Evolutionary conservation across 306 rosid species (phyloP).

Genomic region (Rosa multiflora): DNA sequence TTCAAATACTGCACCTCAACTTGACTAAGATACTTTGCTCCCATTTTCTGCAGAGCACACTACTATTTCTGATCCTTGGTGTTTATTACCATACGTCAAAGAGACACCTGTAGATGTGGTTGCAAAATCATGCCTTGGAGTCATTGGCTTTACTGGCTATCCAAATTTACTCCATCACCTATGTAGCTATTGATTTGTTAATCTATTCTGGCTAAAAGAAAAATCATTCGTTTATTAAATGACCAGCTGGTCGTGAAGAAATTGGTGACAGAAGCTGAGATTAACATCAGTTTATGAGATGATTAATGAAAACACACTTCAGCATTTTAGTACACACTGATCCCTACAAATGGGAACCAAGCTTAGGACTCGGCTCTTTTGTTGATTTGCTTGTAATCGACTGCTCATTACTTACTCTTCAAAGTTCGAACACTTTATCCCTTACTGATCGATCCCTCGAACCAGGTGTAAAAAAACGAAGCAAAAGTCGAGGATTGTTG

Average conservation of each 20-base stretch:
- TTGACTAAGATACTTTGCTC: not conserved
- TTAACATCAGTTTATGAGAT: not conserved
- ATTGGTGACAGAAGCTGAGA: not conserved
- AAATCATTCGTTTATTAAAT: not conserved
- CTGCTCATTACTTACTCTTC: not conserved
- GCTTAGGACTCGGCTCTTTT: not conserved
- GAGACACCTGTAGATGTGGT: not conserved
- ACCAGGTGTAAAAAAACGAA: not conserved
- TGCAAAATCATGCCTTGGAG: not conserved
- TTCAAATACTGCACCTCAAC: not conserved
- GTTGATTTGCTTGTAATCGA: not conserved
- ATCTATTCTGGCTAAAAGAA: not conserved
- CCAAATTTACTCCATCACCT: not conserved
- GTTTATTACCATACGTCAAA: not conserved
- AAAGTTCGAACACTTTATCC: not conserved
- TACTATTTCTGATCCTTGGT: not conserved
- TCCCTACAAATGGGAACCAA: not conserved
- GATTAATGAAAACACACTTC: not conserved
- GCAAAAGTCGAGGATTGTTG: not conserved
- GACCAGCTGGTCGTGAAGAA: not conserved
- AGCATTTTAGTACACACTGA: not conserved
- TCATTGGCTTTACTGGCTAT: not conserved
- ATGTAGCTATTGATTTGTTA: not conserved
- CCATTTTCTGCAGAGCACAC: not conserved
- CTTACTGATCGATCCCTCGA: not conserved